phyloP scores from a whole-genome alignment of 1,139 yeast genomes.

The Pichia sp. region DNA sequence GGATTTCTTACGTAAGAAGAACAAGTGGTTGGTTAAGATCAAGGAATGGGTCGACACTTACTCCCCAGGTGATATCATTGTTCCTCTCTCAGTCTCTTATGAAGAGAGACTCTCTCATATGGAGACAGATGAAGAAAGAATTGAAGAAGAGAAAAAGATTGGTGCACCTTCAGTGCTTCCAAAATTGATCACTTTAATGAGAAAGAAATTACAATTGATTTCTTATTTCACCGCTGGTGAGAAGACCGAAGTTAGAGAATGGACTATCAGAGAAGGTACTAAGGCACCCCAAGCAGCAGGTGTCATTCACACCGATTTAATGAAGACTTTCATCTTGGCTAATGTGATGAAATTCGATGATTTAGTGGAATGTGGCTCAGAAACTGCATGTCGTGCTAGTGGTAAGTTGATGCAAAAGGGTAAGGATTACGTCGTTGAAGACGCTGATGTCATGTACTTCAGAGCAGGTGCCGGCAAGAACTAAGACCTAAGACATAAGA shows the following conservation, averaged over 20 bases:
- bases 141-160: conserved; percentile 76
- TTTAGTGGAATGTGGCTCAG: conserved; percentile 77
- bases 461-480: conserved; percentile 96
- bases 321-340: conserved; percentile 70
- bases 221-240: conserved; percentile 85
- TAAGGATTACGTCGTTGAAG: conserved; percentile 91
- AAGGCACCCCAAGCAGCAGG: conserved; percentile 91
- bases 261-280: conserved; percentile 81
- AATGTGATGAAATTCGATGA: conserved; percentile 84
- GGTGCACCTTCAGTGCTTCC: conserved; percentile 87
- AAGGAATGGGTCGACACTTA: conserved; percentile 94
- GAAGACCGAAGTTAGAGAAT: conserved; percentile 72
- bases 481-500: too few species aligned
- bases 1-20: conserved; percentile 95
- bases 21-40: conserved; percentile 83
- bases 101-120: conserved; percentile 90
- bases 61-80: conserved; percentile 93
- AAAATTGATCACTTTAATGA: conserved; percentile 77
- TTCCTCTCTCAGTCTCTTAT: conserved; percentile 87
- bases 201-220: conserved; percentile 75
- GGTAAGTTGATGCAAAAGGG: conserved; percentile 95
- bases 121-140: conserved; percentile 89
- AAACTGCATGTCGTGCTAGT: conserved; percentile 78
- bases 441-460: conserved; percentile 87
- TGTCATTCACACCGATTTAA: conserved; percentile 74